Base-by-base conservation (phyloP, 1,139 yeast species). In the Hanseniaspora sp. region DNA sequence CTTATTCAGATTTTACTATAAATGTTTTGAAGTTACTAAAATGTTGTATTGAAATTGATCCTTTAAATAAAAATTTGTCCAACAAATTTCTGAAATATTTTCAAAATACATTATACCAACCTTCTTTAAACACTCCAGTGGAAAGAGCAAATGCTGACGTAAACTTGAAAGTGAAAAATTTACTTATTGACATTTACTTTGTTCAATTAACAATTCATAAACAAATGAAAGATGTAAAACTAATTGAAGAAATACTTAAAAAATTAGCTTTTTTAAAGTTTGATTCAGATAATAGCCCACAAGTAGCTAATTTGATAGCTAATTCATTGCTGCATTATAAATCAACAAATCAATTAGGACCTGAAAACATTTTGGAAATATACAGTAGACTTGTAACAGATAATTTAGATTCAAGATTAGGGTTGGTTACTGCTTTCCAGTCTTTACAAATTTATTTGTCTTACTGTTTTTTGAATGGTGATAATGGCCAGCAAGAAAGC, bases 1-100 rank as follows among this genome's bases (percentile, higher is more conserved):
- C 59, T 44, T 61, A 63, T 59, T 62, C 71, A 47, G 58, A 62
- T 53, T 58, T 57, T 58, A 51, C 62, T 60, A 56, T 62, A 23
- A 44, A 62, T 46, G 31, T 64, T 56, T 46, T 66, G 58, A 56
- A 62, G 57, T 38, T 64, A 3, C 56, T 62, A 13, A 62, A 62
- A 30, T 58, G 63, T 5, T 57, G 65, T n/a, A 52, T 60, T 17
- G 63, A 64, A 47, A 58, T 57, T 48, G 52, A 57, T 7, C 52
- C 56, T n/a, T 31, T 53, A 12, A 44, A 48, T 3, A 48, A 48
- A 37, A 54, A 56, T 8, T 51, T 62, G 1, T 62, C 62, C 23
- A 53, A 56, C 5, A 55, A 56, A 3, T 59, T 55, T 23, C 55
- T 56, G 31, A 42, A 60, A 2, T 65, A 64, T 52, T 64, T 63